These are phyloP conservation scores for Suhomyces taliae DNA, from an alignment of 1,139 yeast species.

Conservation along the genomic window DNA sequence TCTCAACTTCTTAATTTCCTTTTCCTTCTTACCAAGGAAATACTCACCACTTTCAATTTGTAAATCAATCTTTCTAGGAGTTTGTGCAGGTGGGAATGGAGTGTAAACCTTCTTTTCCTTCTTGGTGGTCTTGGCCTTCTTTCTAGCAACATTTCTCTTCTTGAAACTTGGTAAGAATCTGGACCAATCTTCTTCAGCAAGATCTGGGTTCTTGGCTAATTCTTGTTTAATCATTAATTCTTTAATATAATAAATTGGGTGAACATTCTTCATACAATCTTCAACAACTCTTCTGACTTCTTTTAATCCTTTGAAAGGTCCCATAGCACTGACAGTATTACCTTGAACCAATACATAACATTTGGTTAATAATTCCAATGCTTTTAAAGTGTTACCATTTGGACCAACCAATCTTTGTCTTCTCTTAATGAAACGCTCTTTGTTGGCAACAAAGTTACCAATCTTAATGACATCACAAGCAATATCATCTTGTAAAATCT, in stretches of 20 bases:
- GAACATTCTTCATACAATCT: constrained; percentile 95
- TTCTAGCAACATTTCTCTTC: constrained; percentile 93
- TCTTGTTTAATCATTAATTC: constrained; percentile 98
- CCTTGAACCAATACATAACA: constrained; percentile 97
- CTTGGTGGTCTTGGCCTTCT: constrained; percentile 69
- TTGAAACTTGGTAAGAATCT: constrained; percentile 96
- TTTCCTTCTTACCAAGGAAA: constrained; percentile 84
- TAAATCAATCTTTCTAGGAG: constrained; percentile 94
- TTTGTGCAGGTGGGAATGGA: constrained; percentile 98
- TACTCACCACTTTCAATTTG: constrained; percentile 99
- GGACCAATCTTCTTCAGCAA: constrained; percentile 96
- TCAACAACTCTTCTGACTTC: constrained; percentile 93
- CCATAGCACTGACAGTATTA: constrained; percentile 96
- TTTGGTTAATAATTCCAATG: constrained; percentile 86
- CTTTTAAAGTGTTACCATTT: constrained; percentile 93
- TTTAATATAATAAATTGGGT: constrained; percentile 95
- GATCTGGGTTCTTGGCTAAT: constrained; percentile 88
- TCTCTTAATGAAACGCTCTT: constrained; percentile 91
- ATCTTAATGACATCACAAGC: constrained; percentile 97
- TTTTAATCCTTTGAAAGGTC: constrained; percentile 90
- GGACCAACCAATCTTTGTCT: constrained; percentile 97
- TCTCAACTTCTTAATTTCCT: constrained; percentile 67
- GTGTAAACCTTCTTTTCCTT: constrained; percentile 86
- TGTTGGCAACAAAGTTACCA: constrained; percentile 83
- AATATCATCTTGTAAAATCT: constrained; percentile 84